A percentile compares a stretch with the other conserved stretches of the same genome.
Conservation (phyloP, 2,329 filamentous ascomycete species). For the Trichoderma asperellum region DNA sequence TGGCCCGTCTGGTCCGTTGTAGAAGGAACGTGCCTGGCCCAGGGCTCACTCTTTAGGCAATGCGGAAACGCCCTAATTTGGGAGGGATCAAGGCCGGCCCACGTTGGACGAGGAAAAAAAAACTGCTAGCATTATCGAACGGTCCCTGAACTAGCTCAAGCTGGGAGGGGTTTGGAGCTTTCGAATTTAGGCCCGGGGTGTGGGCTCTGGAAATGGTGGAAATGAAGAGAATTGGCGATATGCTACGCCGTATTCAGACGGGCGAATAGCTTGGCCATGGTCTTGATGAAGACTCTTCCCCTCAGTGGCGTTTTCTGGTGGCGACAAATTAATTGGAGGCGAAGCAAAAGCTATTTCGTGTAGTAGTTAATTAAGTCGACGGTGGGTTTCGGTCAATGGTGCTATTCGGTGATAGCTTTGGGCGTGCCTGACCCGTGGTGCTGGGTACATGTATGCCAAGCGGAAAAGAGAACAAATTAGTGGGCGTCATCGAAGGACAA, state of each 20-base stretch:
- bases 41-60: constrained; percentile 22
- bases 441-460: constrained; percentile 7
- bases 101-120: background rate
- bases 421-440: constrained; percentile 14
- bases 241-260: constrained; percentile 19
- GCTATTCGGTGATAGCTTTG: background rate
- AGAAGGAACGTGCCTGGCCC: constrained; percentile 18
- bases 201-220: constrained; percentile 13
- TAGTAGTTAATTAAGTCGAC: constrained; percentile 20
- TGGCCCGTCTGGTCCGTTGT: constrained; percentile 26
- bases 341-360: constrained; percentile 8
- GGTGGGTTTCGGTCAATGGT: constrained; percentile 4
- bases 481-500: background rate
- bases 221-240: constrained; percentile 14
- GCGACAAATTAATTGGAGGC: constrained; percentile 24
- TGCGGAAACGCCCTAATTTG: constrained; percentile 12
- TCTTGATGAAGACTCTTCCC: background rate
- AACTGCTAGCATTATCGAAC: background rate
- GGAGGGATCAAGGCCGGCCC: constrained; percentile 4
- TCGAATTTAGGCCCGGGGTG: constrained; percentile 13
- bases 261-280: constrained; percentile 21
- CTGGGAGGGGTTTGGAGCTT: constrained; percentile 7
- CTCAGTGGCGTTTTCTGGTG: constrained; percentile 11
- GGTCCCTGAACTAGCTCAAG: constrained; percentile 15
- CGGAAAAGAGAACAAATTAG: background rate